These are phyloP conservation scores for Metschnikowia kunwiensis DNA, from an alignment of 805 yeast genomes.

Conservation along the genomic window DNA sequence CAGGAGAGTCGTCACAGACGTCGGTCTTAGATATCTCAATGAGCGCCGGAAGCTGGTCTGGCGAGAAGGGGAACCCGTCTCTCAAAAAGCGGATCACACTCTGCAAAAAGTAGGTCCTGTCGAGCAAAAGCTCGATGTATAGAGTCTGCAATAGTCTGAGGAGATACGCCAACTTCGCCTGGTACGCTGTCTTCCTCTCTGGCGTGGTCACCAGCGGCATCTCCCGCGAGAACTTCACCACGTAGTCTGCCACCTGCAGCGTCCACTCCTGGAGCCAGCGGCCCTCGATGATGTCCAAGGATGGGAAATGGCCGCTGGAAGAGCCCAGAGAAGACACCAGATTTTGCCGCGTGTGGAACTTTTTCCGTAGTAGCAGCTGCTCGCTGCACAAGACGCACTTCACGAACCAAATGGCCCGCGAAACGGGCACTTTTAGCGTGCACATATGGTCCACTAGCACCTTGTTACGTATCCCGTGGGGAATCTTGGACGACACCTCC, in stretches of 20 bases:
- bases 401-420: conserved; percentile 89
- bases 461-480: conserved; percentile 83
- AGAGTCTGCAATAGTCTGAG: conserved; percentile 60
- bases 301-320: conserved; percentile 5
- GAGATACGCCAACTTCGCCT: conserved; percentile 54
- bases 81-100: conserved; percentile 59
- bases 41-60: conserved; percentile 24
- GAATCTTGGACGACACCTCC: conserved; percentile 71
- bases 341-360: conserved; percentile 23
- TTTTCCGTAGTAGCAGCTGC: conserved; percentile 30
- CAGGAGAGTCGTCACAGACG: conserved; percentile 24
- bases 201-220: conserved; percentile 22
- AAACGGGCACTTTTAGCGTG: conserved; percentile 61
- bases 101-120: conserved; percentile 55
- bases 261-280: conserved; percentile 90
- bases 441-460: conserved; percentile 72
- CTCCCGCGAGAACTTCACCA: conserved; percentile 50
- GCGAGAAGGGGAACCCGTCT: conserved; percentile 31
- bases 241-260: conserved; percentile 64
- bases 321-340: conserved; percentile 3
- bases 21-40: conserved; percentile 17
- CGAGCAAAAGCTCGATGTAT: conserved; percentile 66
- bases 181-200: conserved; percentile 42
- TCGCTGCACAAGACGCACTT: conserved; percentile 77
- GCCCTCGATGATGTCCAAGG: conserved; percentile 40